Base-by-base conservation (phyloP, 345 rosid genomes). In the Zanthoxylum bungeanum region DNA sequence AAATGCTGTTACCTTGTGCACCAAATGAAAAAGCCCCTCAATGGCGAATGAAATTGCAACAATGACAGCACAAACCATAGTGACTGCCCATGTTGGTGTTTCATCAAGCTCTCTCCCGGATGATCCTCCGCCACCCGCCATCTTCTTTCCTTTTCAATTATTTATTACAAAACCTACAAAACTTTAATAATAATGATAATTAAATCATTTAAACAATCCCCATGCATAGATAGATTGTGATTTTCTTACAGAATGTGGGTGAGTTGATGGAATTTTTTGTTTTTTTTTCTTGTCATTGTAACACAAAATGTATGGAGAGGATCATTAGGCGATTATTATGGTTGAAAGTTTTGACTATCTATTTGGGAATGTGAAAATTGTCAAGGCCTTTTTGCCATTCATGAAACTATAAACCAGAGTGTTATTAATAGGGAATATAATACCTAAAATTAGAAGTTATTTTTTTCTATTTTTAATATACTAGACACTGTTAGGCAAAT, bases 61-160 rank as follows among this genome's bases (percentile, higher is more conserved):
- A 60, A 92, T 95, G 27, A 79, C 76, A 17, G 88, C 89, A 73
- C 87, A 86, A 81, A 95, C 94, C 12, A 78, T 76, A 2, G 99
- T 74, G 17, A 95, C 97, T 3, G 99, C 97, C 99, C 99, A 92
- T 9, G 97, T 92, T 0, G 99, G 99, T 2, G 98, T 95, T 77
- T 87, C 87, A 75, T 95, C 98, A 24, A 92, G 96, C 84, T 91
- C 86, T 81, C 98, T 89, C 1, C 81, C 80, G 1, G 71, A 27
- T 0, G 27, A 34, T 5, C 68, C 72, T 44, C 36, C 75, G 9
- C 88, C 91, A 52, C 84, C 91, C 0, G 67, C 90, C 93, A 87
- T 92, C 67, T 64, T 65, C 36, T 25, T 9, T 28, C 24, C 3
- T 21, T 5, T 17, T 31, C 4, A 58, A 58, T 58, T 31, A 39